phyloP scores from a whole-genome alignment of 2,329 filamentous ascomycete species.

The Penicillium capsulatum region DNA sequence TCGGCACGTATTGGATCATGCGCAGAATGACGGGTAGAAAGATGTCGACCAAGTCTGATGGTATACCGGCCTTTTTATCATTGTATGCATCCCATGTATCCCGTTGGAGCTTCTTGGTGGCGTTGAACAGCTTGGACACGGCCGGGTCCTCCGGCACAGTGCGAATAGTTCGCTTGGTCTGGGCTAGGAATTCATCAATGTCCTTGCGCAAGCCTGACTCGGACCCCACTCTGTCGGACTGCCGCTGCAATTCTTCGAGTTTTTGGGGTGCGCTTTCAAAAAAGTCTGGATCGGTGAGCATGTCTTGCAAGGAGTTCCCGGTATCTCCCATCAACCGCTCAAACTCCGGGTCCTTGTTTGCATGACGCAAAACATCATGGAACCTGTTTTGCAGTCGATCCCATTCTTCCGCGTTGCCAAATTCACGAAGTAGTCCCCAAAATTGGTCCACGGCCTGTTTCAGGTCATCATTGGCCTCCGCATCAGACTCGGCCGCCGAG shows the following conservation, averaged over 20 bases:
- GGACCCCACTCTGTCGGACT: slow-evolving; percentile 55
- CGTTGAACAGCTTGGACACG: slow-evolving; percentile 64
- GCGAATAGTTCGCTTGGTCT: slow-evolving; percentile 63
- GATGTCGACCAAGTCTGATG: slow-evolving; percentile 71
- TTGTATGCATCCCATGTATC: slow-evolving; percentile 64
- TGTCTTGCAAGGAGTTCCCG: slow-evolving; percentile 69
- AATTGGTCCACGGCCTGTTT: slow-evolving; percentile 74
- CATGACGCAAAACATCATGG: slow-evolving; percentile 67
- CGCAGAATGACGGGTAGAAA: slow-evolving; percentile 75
- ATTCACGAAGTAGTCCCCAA: slow-evolving; percentile 73
- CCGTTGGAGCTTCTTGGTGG: slow-evolving; percentile 62
- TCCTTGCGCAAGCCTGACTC: slow-evolving; percentile 68
- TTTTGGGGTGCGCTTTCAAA: slow-evolving; percentile 70
- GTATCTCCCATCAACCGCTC: slow-evolving; percentile 71
- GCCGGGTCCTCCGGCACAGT: slow-evolving; percentile 69
- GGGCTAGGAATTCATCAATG: slow-evolving; percentile 65
- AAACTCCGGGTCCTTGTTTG: slow-evolving; percentile 74
- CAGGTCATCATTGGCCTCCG: slow-evolving; percentile 68
- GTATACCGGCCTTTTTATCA: slow-evolving; percentile 64
- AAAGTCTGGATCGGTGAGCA: slow-evolving; percentile 81
- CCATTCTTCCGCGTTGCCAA: slow-evolving; percentile 73
- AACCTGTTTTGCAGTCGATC: slow-evolving; percentile 66
- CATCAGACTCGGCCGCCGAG: slow-evolving; percentile 63
- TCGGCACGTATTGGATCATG: slow-evolving; percentile 79
- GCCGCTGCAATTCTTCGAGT: slow-evolving; percentile 55